Evolutionary conservation across 1,139 yeast genomes (phyloP).

Genomic region (Fermentozyma sake): DNA sequence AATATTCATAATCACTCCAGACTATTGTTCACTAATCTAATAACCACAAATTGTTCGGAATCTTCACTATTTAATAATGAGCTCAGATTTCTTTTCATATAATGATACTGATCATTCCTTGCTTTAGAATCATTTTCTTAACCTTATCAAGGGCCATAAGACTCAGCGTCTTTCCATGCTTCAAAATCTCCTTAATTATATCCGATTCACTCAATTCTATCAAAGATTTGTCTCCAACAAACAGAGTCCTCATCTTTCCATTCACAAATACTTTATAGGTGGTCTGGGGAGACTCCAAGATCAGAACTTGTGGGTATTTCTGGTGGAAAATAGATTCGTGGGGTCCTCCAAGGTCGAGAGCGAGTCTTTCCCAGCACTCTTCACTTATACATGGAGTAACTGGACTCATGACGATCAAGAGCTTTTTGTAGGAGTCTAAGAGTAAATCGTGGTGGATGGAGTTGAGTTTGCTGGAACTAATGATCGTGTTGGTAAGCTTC

Average conservation of each 20-base stretch:
- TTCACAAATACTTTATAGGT: conserved; percentile 58
- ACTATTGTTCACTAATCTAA: too few relatives aligned
- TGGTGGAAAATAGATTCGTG: conserved; percentile 47
- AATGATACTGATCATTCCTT: conserved; percentile 27
- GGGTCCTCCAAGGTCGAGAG: conserved; percentile 15
- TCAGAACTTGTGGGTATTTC: conserved; percentile 47
- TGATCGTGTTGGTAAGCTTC: conserved; percentile 68
- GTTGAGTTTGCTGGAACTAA: conserved; percentile 28
- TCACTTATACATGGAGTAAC: conserved; percentile 80
- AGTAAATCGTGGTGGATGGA: conserved; percentile 23
- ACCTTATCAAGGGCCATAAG: too few relatives aligned
- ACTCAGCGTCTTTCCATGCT: too few relatives aligned
- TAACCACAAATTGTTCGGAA: too few relatives aligned
- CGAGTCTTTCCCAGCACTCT: conserved; percentile 68
- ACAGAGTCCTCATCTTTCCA: conserved; percentile 59
- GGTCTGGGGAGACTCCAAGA: conserved; percentile 29
- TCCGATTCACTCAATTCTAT: too few relatives aligned
- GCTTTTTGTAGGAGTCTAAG: conserved; percentile 43
- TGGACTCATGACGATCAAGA: conserved; percentile 62
- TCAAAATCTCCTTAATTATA: conserved; percentile 10
- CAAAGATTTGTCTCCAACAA: conserved; percentile 32
- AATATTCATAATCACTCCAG: too few relatives aligned
- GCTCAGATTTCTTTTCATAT: conserved; percentile 5
- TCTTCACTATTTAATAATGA: too few relatives aligned
- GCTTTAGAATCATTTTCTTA: conserved; percentile 21